These are phyloP conservation scores for Lablab purpureus DNA, from an alignment of 306 rosid genomes.

Conservation along the genomic window DNA sequence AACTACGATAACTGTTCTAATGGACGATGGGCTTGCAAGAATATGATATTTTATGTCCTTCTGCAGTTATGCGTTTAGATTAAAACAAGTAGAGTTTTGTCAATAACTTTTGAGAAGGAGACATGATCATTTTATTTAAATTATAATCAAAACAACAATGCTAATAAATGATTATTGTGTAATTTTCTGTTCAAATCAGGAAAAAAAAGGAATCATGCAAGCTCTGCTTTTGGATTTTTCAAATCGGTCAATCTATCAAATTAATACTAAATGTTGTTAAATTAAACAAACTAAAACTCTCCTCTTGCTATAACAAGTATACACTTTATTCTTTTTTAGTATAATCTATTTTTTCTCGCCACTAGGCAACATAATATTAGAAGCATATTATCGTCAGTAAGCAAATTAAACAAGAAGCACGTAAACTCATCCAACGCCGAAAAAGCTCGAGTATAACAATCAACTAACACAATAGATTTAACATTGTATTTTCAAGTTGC, in stretches of 20 bases:
- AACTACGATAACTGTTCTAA: background rate
- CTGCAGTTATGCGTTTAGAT: background rate
- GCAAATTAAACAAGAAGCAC: background rate
- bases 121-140: background rate
- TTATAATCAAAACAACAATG: background rate
- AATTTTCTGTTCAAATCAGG: background rate
- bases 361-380: background rate
- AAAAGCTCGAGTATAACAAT: background rate
- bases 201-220: too few relatives aligned
- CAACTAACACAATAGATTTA: background rate
- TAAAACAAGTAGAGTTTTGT: background rate
- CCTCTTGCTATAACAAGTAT: background rate
- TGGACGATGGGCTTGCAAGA: background rate
- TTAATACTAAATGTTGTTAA: background rate
- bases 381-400: background rate
- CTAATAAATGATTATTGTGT: background rate
- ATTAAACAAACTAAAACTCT: too few relatives aligned
- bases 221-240: background rate
- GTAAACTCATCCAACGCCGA: conserved; percentile 12
- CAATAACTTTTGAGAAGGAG: background rate
- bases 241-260: background rate
- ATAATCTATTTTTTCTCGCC: background rate
- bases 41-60: too few relatives aligned
- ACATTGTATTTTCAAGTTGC: conserved; percentile 24
- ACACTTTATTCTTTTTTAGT: background rate